Percentiles rank a stretch among this genome's conserved stretches.
Conservation (phyloP, 169 alveolate genomes). For the Cryptosporidium ubiquitum region DNA sequence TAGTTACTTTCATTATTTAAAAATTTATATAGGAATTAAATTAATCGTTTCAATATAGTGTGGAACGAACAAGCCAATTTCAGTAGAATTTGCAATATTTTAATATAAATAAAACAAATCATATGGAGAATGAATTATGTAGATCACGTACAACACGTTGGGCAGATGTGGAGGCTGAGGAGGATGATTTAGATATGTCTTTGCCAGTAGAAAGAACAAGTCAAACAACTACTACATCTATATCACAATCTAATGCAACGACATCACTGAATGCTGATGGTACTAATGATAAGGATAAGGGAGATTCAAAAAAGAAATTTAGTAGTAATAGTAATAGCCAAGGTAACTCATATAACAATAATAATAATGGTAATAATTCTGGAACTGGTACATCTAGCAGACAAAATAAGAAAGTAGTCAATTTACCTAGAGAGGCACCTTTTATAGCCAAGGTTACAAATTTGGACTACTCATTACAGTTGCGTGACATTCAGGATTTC, state of each 20-base stretch:
- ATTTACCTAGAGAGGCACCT: slow-evolving; percentile 67
- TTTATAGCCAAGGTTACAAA: slow-evolving; percentile 43
- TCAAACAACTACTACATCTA: neutral
- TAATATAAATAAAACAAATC: neutral
- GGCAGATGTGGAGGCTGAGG: slow-evolving; percentile 75
- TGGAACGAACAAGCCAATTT: neutral
- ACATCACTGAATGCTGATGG: neutral
- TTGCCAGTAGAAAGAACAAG: slow-evolving; percentile 18
- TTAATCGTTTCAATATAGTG: neutral
- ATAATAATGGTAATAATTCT: neutral
- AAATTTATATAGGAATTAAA: neutral
- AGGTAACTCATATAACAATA: neutral
- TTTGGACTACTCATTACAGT: slow-evolving; percentile 51
- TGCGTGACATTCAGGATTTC: slow-evolving; percentile 39
- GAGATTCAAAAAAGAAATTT: neutral
- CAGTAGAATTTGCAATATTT: neutral
- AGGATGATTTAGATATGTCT: slow-evolving; percentile 67
- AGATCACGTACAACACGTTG: slow-evolving; percentile 73
- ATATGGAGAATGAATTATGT: slow-evolving; percentile 67
- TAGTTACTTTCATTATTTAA: neutral
- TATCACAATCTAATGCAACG: neutral
- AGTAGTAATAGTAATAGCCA: neutral
- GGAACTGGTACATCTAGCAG: neutral
- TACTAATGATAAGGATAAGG: neutral
- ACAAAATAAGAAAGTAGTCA: slow-evolving; percentile 6